phyloP scores from a whole-genome alignment of 129 eudicot genomes.

The Flaveria robusta region DNA sequence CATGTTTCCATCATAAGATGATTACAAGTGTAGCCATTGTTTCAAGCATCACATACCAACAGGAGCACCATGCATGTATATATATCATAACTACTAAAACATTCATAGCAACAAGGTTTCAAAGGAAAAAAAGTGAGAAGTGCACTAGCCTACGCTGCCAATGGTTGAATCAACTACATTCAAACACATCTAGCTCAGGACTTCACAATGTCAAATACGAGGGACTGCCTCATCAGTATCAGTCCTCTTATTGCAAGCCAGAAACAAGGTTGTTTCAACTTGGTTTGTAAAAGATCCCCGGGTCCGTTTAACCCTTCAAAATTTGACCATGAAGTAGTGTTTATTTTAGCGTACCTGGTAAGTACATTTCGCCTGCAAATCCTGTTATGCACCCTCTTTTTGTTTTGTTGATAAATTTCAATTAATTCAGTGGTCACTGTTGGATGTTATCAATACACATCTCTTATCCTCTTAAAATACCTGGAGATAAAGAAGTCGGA shows the following conservation, averaged over 20 bases:
- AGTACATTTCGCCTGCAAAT: conserved; percentile 71
- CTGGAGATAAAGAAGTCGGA: conserved; percentile 59
- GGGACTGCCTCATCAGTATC: conserved; percentile 58
- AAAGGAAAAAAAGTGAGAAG: not conserved
- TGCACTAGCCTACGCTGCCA: too few species aligned
- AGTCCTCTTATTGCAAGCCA: conserved; percentile 55
- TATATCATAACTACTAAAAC: conserved; percentile 17
- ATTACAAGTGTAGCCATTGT: conserved; percentile 10
- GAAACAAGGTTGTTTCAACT: conserved; percentile 52
- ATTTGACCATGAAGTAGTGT: conserved; percentile 72
- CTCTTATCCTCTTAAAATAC: conserved; percentile 53
- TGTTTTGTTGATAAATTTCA: conserved; percentile 52
- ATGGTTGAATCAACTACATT: too few species aligned
- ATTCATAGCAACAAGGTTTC: not conserved
- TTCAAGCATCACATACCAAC: not conserved
- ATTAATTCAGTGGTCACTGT: conserved; percentile 47
- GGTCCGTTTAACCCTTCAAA: conserved; percentile 59
- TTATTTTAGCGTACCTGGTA: conserved; percentile 58
- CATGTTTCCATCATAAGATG: not conserved
- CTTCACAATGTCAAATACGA: conserved; percentile 61
- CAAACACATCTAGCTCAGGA: too few species aligned
- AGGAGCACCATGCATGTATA: conserved; percentile 1
- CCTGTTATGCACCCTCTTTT: conserved; percentile 52
- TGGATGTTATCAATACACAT: conserved; percentile 63
- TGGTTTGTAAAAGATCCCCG: conserved; percentile 73